Evolutionary conservation across 768 basidiomycete genomes (phyloP).

Genomic region (Suillus weaverae): DNA sequence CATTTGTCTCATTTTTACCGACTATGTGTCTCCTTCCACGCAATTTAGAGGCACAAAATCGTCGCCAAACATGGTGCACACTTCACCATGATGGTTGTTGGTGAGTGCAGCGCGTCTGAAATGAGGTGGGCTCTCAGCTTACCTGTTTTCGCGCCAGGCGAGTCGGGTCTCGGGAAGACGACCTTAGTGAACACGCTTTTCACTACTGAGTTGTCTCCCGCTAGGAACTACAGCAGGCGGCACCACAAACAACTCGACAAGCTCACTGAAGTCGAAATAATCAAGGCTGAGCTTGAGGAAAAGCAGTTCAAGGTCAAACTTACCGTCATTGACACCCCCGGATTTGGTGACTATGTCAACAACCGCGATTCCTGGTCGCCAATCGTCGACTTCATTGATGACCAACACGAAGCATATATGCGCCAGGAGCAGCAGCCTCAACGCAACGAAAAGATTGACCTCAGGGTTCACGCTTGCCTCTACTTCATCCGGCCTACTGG

Average conservation of each 20-base stretch:
- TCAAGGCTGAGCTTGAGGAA: constrained; percentile 99
- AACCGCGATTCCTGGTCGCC: constrained; percentile 99
- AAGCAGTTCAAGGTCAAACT: constrained; percentile 99
- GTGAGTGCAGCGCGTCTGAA: constrained; percentile 39
- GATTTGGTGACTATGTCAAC: constrained; percentile 99
- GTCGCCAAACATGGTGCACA: constrained; percentile 96
- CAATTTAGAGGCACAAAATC: constrained; percentile 90
- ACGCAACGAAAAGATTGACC: constrained; percentile 89
- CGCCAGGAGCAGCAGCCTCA: constrained; percentile 99
- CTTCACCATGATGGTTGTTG: constrained; percentile 99
- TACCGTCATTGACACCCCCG: constrained; percentile 97
- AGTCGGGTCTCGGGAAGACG: constrained; percentile 96
- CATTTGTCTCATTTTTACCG: constrained; percentile 12
- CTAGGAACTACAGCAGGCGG: constrained; percentile 87
- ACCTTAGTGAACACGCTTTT: constrained; percentile 99
- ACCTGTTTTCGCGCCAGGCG: constrained; percentile 53
- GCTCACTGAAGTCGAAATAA: constrained; percentile 96
- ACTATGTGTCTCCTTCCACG: constrained; percentile 13
- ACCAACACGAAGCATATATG: constrained; percentile 95
- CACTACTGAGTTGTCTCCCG: constrained; percentile 90
- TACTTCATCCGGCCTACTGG: constrained; percentile 97
- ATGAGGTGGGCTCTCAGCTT: background rate
- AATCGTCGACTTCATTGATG: constrained; percentile 97
- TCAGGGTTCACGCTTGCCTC: constrained; percentile 94
- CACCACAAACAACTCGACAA: constrained; percentile 98